These are phyloP conservation scores for Penicillium crystallinum DNA, from an alignment of 495 filamentous ascomycete genomes.

Conservation along the genomic window DNA sequence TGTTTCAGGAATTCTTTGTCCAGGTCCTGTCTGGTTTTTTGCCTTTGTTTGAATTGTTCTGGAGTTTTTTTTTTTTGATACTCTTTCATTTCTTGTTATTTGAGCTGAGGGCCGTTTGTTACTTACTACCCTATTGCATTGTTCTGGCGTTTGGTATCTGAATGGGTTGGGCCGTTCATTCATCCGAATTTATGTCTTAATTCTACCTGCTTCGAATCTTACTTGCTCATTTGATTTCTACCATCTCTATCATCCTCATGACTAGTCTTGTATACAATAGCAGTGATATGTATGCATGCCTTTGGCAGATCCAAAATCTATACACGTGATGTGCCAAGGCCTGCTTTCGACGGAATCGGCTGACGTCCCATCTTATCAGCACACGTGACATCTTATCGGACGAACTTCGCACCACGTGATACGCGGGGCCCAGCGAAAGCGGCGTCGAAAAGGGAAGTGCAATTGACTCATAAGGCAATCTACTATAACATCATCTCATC, in stretches of 20 bases:
- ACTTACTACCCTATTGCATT: slow-evolving; percentile 19
- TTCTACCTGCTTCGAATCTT: neutral
- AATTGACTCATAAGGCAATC: neutral
- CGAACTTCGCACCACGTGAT: neutral
- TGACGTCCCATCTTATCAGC: neutral
- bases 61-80: slow-evolving; percentile 12
- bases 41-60: neutral
- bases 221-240: neutral
- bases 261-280: neutral
- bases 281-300: too few species aligned
- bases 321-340: neutral
- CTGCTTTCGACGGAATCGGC: neutral
- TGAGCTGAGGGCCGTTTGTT: slow-evolving; percentile 21
- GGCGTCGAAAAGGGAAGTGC: neutral
- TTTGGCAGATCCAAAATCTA: neutral
- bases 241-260: neutral
- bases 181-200: neutral
- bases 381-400: too few species aligned
- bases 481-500: neutral
- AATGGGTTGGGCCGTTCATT: slow-evolving; percentile 4
- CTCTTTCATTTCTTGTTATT: slow-evolving; percentile 9
- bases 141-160: slow-evolving; percentile 24
- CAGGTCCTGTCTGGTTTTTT: neutral
- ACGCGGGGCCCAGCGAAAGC: neutral
- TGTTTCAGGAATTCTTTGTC: neutral